Base-by-base conservation (phyloP, 73 alveolate species). In the Paraurostyla sp. region DNA sequence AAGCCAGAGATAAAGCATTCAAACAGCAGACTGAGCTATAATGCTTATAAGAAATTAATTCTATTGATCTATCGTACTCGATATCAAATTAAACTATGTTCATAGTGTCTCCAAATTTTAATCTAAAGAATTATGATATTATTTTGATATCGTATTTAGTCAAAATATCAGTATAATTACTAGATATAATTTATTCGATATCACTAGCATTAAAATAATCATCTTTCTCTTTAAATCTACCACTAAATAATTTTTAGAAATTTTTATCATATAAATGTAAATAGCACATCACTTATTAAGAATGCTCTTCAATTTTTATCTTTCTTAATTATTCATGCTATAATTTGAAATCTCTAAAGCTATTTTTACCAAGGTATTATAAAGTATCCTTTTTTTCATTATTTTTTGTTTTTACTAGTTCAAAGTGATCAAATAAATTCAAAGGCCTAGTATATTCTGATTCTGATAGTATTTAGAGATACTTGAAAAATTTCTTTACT, bases 151-250 rank as follows among this genome's bases (percentile, higher is more conserved):
- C 86, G 29, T 48, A 25, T 25, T 73, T 73, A 9, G 60, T 23
- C 11, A 73, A 0, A 9, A 73, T 7, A 29, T 73, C 86, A 29
- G 41, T 20, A 73, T 73, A 73, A 3, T n/a, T 22, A 48, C 71
- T 25, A 20, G 29, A 13, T 33, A 73, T 22, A 25, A 49, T 49
- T 25, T 43, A 42, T 6, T 42, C 45, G 11, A 73, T 43, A 2
- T 73, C 86, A 23, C 29, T 0, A 45, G 65, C 71, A 3, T 56
- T 71, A 29, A 73, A 73, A 30, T 73, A 49, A 23, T 48, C 71
- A 45, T 43, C 71, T 73, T 73, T 73, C 46, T 73, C 86, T 36
- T 73, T 73, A 36, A 73, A 73, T 35, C 86, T 73, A 6, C 7
- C 13, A 27, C 30, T 50, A 46, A 73, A 73, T 16, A 9, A 43